Evolutionary conservation across 1,284 basidiomycete genomes (phyloP), one percentile per base, ranked within the genome.

Genomic region (Albatrellus sp.): DNA sequence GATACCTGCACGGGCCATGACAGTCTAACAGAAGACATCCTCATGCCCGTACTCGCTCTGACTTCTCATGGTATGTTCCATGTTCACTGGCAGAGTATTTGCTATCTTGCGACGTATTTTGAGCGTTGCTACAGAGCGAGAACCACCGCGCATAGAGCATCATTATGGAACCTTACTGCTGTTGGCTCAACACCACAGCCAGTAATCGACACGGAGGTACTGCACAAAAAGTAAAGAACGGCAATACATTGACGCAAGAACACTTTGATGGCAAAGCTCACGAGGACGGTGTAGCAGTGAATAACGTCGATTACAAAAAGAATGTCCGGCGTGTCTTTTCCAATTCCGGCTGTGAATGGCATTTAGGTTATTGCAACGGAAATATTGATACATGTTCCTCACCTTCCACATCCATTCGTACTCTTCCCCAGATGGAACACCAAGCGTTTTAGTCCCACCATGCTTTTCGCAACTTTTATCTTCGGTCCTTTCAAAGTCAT

Each of bases 341-440:
- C 48, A 89, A 59, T 60, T 88, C 80, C 14, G 86, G 77, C 85
- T 89, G 50, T 46, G 20, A 30, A 34, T 37, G 43, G 45, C 37
- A 10, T 54, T 33, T 41, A 45, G 47, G 47, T 36, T 7, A 52
- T 45, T 29, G 42, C 43, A 16, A 30, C 33, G 30, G 28, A 9
- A 38, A 29, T 13, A 24, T 5, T 42, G 32, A 9, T 24, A 30
- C 41, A 36, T n/a, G 42, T 39, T 46, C 58, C 71, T 19, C 46
- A 85, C 84, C 75, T 88, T 89, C 85, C 86, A 89, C 48, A 69
- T 66, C 85, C 86, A 89, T 34, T 84, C 59, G 51, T 72, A 81
- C 56, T 88, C 83, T 50, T 85, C 81, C 46, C 72, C 66, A 49
- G 71, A 78, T 2, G 79, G 76, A 1, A 75, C 76, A 7, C 67